Evolutionary conservation across 106 monocot genomes (phyloP), one percentile per base, ranked within the genome.

Genomic region (Platanthera zijinensis): DNA sequence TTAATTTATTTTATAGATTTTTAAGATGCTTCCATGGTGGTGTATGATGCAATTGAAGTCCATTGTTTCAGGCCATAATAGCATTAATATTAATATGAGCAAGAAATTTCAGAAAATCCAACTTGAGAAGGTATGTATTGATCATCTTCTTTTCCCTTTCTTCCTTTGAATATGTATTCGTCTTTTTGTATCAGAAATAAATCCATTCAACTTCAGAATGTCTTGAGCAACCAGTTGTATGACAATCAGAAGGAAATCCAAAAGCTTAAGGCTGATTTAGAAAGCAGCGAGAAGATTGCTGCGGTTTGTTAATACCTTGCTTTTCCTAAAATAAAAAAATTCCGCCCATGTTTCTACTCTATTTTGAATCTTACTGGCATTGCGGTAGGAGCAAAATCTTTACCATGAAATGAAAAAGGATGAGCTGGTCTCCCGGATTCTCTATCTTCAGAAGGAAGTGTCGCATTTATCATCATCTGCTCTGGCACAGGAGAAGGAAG

Each of bases 381-480:
- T 77, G 14, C 80, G 74, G 64, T 78, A 97, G 97, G 94, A 89
- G 18, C 53, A 76, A 61, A 69, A 7, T 78, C 69, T 81, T 62
- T 83, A 85, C 57, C 74, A 90, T 85, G 88, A 92, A 57, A 66
- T 90, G 74, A 92, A 94, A 75, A 99, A 99, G 77, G 92, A 94
- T 72, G 79, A 84, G 6, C 84, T 94, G 73, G 69, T 83, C 59
- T 76, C 52, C 68, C 88, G 87, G 59, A 51, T 94, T 7, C 78
- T 86, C 28, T 73, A 3, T 56, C 91, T 94, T 51, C 85, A 92
- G 53, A 99, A 90, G 72, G 94, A 99, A 86, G 63, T 87, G 8
- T 82, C 81, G 53, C 71, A 47, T 51, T 75, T 90, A 69, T 90
- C 89, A 83, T 84, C 89, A 19, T 89, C 88, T 78, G 80, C 84